These are phyloP conservation scores for Monilinia polystroma DNA, from an alignment of 2,329 filamentous ascomycete genomes.

Conservation along the genomic window DNA sequence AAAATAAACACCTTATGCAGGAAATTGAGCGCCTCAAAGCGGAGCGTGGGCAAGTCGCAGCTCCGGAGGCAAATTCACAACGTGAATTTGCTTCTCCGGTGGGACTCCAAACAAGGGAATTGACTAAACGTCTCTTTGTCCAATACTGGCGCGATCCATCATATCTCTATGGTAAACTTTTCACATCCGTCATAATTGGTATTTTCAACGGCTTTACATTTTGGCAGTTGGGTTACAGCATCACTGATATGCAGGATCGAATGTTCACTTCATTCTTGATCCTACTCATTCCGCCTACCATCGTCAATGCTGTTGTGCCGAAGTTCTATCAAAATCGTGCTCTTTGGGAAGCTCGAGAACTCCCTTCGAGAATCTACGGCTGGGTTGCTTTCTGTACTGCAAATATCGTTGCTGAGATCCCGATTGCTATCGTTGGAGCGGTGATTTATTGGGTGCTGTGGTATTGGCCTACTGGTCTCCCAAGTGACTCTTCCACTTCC, in stretches of 20 bases:
- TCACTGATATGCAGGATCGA: conserved; percentile 71
- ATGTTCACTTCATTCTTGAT: conserved; percentile 73
- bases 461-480: conserved; percentile 75
- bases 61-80: conserved; percentile 41
- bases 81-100: conserved; percentile 67
- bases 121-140: conserved; percentile 68
- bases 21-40: conserved; percentile 57
- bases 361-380: conserved; percentile 72
- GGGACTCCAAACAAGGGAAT: conserved; percentile 59
- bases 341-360: conserved; percentile 72
- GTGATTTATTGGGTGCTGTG: conserved; percentile 71
- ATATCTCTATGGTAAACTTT: conserved; percentile 76
- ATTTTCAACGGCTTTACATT: conserved; percentile 82
- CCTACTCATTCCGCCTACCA: conserved; percentile 61
- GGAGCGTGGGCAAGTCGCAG: conserved; percentile 42
- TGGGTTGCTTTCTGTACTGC: conserved; percentile 76
- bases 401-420: conserved; percentile 71
- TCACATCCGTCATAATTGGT: conserved; percentile 67
- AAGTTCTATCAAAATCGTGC: conserved; percentile 74
- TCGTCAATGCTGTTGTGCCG: conserved; percentile 73
- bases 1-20: conserved; percentile 56
- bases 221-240: conserved; percentile 63
- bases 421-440: conserved; percentile 61
- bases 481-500: conserved; percentile 60
- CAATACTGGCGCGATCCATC: conserved; percentile 75